Percentiles rank a stretch among this genome's conserved stretches.
Conservation (phyloP, 1,139 yeast species). For the Meyerozyma athensensis region DNA sequence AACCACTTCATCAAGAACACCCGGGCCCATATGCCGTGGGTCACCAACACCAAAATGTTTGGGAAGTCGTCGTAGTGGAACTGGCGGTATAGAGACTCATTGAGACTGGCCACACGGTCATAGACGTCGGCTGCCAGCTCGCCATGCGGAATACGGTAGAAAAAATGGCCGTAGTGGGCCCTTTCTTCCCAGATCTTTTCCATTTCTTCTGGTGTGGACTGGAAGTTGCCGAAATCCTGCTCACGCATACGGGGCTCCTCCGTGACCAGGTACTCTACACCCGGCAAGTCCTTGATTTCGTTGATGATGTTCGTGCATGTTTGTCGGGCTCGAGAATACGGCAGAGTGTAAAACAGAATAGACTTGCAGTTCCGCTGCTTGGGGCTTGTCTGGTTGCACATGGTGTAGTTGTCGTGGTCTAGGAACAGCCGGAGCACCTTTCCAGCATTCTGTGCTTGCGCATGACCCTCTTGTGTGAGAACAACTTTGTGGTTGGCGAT, state of each 20-base stretch:
- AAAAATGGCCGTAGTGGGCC: conserved; percentile 87
- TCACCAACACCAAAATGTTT: conserved; percentile 70
- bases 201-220: conserved; percentile 73
- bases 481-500: conserved; percentile 78
- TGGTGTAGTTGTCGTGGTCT: conserved; percentile 40
- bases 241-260: conserved; percentile 92
- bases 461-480: conserved; percentile 63
- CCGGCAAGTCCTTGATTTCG: conserved; percentile 50
- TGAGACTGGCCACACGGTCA: conserved; percentile 85
- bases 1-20: conserved; percentile 92
- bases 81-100: conserved; percentile 79
- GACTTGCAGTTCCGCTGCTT: conserved; percentile 15
- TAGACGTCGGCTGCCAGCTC: conserved; percentile 95
- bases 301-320: conserved; percentile 66
- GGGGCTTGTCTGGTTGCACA: conserved; percentile 14
- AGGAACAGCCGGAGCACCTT: conserved; percentile 48
- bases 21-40: conserved; percentile 93
- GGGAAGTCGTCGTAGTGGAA: conserved; percentile 67
- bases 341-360: conserved; percentile 70
- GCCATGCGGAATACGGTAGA: conserved; percentile 86
- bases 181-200: conserved; percentile 73
- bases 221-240: conserved; percentile 93
- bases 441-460: conserved; percentile 70
- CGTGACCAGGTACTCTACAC: conserved; percentile 48
- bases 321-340: conserved; percentile 76